These are phyloP conservation scores for Hura crepitans DNA, from an alignment of 441 rosid species.

Conservation along the genomic window DNA sequence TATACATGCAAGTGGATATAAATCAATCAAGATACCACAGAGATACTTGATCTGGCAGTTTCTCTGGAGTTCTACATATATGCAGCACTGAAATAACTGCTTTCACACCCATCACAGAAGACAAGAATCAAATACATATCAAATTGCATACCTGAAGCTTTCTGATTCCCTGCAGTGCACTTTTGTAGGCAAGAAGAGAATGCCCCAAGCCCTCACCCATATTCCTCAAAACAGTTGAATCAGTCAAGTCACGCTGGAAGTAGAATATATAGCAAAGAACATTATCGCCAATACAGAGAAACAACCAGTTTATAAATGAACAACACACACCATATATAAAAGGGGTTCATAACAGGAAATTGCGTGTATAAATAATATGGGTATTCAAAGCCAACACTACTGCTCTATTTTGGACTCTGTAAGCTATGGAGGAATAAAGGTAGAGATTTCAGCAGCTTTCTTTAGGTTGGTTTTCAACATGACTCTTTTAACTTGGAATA, in stretches of 20 bases:
- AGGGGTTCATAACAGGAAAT: not conserved
- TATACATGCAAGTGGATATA: not conserved
- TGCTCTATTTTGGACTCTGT: not conserved
- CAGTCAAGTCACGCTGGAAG: conserved; percentile 86
- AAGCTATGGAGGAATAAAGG: not conserved
- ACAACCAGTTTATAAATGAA: not conserved
- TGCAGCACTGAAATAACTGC: not conserved
- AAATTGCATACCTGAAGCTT: conserved; percentile 71
- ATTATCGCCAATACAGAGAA: conserved; percentile 13
- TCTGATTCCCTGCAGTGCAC: conserved; percentile 68
- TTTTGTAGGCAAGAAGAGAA: conserved; percentile 89
- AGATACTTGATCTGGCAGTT: not conserved
- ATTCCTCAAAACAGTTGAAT: conserved; percentile 90
- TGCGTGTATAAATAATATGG: not conserved
- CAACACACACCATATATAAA: not conserved
- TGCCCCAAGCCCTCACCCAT: conserved; percentile 91
- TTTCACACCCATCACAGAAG: not conserved
- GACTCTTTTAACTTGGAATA: not conserved
- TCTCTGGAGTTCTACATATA: not conserved
- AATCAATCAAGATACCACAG: not conserved
- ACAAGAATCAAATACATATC: conserved; percentile 6
- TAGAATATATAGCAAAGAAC: conserved; percentile 13
- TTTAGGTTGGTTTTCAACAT: not conserved
- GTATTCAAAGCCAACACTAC: not conserved
- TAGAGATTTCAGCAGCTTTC: not conserved